Conservation (phyloP, 2,329 filamentous ascomycete genomes). For the Diatrype stigma region DNA sequence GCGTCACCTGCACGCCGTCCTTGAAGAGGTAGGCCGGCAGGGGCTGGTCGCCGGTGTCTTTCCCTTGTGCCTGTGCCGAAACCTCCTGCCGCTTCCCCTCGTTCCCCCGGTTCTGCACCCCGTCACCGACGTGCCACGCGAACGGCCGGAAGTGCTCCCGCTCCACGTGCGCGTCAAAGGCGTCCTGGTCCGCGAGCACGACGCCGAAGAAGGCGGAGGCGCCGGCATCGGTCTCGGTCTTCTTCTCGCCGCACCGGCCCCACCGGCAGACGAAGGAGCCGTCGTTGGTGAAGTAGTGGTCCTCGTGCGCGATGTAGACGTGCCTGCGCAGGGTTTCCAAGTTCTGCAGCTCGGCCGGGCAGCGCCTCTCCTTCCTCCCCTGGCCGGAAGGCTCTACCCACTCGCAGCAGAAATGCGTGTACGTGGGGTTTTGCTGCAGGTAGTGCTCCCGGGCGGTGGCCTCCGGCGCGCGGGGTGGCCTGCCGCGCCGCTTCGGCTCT, state of each 20-base stretch:
- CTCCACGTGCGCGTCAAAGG: slow-evolving; percentile 49
- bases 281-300: slow-evolving; percentile 6
- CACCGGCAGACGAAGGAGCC: slow-evolving; percentile 32
- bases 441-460: slow-evolving; percentile 40
- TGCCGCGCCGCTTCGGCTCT: slow-evolving; percentile 36
- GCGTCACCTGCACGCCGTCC: slow-evolving; percentile 54
- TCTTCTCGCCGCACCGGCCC: slow-evolving; percentile 32
- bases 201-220: slow-evolving; percentile 10
- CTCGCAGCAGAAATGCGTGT: slow-evolving; percentile 54
- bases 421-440: slow-evolving; percentile 36
- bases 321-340: slow-evolving; percentile 55
- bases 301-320: slow-evolving; percentile 45
- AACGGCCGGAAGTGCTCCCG: slow-evolving; percentile 48
- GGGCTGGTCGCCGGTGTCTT: slow-evolving; percentile 4
- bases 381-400: slow-evolving; percentile 35
- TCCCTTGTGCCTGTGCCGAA: slow-evolving; percentile 1
- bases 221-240: slow-evolving; percentile 5
- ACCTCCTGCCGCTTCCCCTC: slow-evolving; percentile 16
- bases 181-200: slow-evolving; percentile 17
- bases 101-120: slow-evolving; percentile 41
- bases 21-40: slow-evolving; percentile 47
- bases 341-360: slow-evolving; percentile 59
- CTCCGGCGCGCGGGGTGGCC: slow-evolving; percentile 35
- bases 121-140: slow-evolving; percentile 58
- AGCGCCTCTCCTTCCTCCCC: slow-evolving; percentile 27